Evolutionary conservation across 169 alveolate genomes (phyloP).

Genomic region (Babesia ovata): DNA sequence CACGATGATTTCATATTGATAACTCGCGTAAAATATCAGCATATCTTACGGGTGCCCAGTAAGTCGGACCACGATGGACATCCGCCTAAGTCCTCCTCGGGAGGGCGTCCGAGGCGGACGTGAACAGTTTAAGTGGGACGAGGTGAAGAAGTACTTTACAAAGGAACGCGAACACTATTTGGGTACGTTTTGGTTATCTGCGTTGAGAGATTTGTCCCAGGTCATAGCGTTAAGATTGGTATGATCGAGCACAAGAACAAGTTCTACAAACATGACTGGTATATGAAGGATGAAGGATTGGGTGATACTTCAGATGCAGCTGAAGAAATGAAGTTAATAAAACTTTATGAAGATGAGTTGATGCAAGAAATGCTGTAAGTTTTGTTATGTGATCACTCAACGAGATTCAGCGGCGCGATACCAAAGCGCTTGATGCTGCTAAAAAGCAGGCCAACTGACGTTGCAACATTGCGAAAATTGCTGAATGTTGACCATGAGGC

Average conservation of each 20-base stretch:
- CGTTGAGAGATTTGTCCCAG: neutral
- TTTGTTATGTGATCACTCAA: neutral
- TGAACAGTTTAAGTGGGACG: slow-evolving; percentile 69
- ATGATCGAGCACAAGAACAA: slow-evolving; percentile 36
- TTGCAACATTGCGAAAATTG: slow-evolving; percentile 10
- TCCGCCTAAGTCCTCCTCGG: slow-evolving; percentile 63
- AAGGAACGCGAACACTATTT: slow-evolving; percentile 62
- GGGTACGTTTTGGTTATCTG: slow-evolving; percentile 25
- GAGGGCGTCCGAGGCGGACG: slow-evolving; percentile 65
- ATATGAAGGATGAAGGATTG: slow-evolving; percentile 24
- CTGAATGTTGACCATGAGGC: neutral
- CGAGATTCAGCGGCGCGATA: slow-evolving; percentile 37
- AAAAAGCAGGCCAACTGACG: slow-evolving; percentile 46
- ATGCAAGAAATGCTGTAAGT: slow-evolving; percentile 70
- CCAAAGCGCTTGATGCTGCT: slow-evolving; percentile 62
- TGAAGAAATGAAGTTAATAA: slow-evolving; percentile 41
- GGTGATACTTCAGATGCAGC: neutral
- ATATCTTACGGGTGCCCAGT: too few relatives aligned
- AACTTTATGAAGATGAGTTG: slow-evolving; percentile 54
- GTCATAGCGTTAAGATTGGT: slow-evolving; percentile 64
- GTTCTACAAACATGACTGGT: slow-evolving; percentile 66
- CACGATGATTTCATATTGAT: too few relatives aligned
- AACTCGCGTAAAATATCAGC: too few relatives aligned
- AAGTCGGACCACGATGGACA: slow-evolving; percentile 28
- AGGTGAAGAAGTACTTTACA: slow-evolving; percentile 23